Percentiles rank a stretch among this genome's conserved stretches.
Conservation (phyloP, 2,329 filamentous ascomycete genomes). For the Chaetomiaceae sp. region DNA sequence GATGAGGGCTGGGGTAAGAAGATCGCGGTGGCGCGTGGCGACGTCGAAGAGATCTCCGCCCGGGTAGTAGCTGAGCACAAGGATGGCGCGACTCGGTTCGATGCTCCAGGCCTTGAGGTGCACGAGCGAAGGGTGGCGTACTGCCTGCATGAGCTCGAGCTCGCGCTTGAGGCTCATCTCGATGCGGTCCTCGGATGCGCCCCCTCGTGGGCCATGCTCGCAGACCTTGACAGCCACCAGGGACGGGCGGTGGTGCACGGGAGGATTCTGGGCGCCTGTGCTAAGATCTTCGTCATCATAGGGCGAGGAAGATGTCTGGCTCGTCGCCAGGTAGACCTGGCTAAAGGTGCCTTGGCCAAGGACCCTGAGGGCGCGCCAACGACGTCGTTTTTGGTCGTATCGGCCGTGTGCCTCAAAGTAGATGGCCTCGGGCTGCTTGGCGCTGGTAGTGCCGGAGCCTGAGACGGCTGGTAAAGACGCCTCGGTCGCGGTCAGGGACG, state of each 20-base stretch:
- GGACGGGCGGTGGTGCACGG: slow-evolving; percentile 61
- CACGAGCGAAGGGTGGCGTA: slow-evolving; percentile 85
- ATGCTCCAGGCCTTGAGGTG: slow-evolving; percentile 89
- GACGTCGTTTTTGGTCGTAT: slow-evolving; percentile 62
- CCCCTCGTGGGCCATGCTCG: slow-evolving; percentile 88
- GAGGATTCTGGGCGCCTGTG: slow-evolving; percentile 32
- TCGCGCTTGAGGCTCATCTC: slow-evolving; percentile 93
- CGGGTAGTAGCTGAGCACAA: slow-evolving; percentile 87
- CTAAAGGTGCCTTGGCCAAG: slow-evolving; percentile 95
- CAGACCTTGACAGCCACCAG: slow-evolving; percentile 94
- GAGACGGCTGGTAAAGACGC: slow-evolving; percentile 31
- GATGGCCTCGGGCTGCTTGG: slow-evolving; percentile 45
- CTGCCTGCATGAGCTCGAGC: slow-evolving; percentile 83
- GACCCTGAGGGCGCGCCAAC: slow-evolving; percentile 74
- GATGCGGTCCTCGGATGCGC: slow-evolving; percentile 86
- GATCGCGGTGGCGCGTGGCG: slow-evolving; percentile 64
- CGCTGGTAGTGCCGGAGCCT: slow-evolving; percentile 38
- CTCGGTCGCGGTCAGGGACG: slow-evolving; percentile 48
- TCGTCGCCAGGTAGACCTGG: slow-evolving; percentile 85
- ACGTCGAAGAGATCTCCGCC: slow-evolving; percentile 95
- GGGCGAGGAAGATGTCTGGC: slow-evolving; percentile 50
- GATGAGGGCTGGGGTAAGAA: slow-evolving; percentile 65
- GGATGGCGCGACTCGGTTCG: slow-evolving; percentile 72
- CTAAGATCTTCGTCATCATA: slow-evolving; percentile 40
- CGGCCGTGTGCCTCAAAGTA: slow-evolving; percentile 67